These are phyloP conservation scores for Fusarium praegraminearum DNA, from an alignment of 2,329 filamentous ascomycete genomes.

Conservation along the genomic window DNA sequence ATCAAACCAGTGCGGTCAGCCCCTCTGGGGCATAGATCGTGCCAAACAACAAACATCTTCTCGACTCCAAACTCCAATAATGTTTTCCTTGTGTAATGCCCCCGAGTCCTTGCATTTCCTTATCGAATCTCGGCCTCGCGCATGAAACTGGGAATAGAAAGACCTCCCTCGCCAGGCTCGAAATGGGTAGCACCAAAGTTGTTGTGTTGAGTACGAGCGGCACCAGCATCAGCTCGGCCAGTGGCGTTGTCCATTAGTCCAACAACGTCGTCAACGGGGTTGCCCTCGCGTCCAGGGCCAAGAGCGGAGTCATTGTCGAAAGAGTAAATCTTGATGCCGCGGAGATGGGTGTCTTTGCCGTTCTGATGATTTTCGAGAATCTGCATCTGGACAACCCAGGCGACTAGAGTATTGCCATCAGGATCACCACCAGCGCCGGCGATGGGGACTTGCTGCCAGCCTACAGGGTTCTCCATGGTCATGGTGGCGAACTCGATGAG, in stretches of 20 bases:
- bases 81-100: background rate
- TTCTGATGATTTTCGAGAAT: constrained; percentile 98
- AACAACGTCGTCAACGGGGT: constrained; percentile 48
- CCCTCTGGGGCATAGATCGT: constrained; percentile 2
- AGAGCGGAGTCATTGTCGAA: constrained; percentile 63
- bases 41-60: constrained; percentile 22
- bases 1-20: constrained; percentile 5
- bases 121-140: constrained; percentile 58
- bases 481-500: constrained; percentile 88
- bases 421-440: constrained; percentile 66
- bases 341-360: constrained; percentile 97
- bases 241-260: constrained; percentile 44
- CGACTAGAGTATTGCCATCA: constrained; percentile 81
- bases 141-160: constrained; percentile 58
- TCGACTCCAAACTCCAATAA: constrained; percentile 24
- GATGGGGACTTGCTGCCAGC: constrained; percentile 89
- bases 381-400: constrained; percentile 89
- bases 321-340: constrained; percentile 88
- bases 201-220: constrained; percentile 42
- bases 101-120: constrained; percentile 13
- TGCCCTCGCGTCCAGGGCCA: constrained; percentile 55
- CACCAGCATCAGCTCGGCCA: constrained; percentile 10
- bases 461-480: constrained; percentile 80
- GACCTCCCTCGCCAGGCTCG: constrained; percentile 52
- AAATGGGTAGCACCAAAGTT: constrained; percentile 49